These are phyloP conservation scores for Dothidotthia symphoricarpi DNA, from an alignment of 2,329 filamentous ascomycete species.

Conservation along the genomic window DNA sequence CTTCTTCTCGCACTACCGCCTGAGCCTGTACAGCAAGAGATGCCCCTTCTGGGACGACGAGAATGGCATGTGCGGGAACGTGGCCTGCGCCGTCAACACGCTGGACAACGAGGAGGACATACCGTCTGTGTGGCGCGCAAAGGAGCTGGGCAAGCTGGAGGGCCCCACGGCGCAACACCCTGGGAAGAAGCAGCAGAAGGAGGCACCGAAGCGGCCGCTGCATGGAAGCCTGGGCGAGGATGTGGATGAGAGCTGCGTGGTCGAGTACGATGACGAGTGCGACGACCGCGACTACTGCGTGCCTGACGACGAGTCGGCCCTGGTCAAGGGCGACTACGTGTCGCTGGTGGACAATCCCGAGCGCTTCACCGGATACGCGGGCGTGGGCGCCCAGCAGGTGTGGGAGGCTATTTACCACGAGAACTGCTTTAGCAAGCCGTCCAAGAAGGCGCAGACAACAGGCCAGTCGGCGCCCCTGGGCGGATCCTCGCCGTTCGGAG, in stretches of 20 bases:
- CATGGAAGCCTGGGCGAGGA: conserved; percentile 79
- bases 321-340: conserved; percentile 91
- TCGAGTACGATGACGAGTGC: conserved; percentile 96
- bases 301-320: conserved; percentile 85
- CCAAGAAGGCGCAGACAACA: conserved; percentile 33
- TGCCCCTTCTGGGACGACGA: conserved; percentile 97
- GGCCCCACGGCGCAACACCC: conserved; percentile 91
- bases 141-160: conserved; percentile 87
- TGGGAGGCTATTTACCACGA: conserved; percentile 97
- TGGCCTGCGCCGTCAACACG: conserved; percentile 92
- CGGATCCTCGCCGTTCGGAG: conserved; percentile 42
- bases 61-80: conserved; percentile 92
- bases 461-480: conserved; percentile 38
- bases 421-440: conserved; percentile 76
- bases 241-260: conserved; percentile 92
- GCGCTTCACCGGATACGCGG: conserved; percentile 90
- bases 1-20: conserved; percentile 96
- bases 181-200: conserved; percentile 67
- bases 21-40: conserved; percentile 90
- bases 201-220: conserved; percentile 70
- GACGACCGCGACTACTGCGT: conserved; percentile 97
- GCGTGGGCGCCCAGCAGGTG: conserved; percentile 79
- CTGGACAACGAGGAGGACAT: conserved; percentile 95
- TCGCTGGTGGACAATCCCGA: conserved; percentile 91
- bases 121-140: conserved; percentile 84